These are phyloP conservation scores for Penicillium sp. DNA, from an alignment of 2,329 filamentous ascomycete genomes.

Conservation along the genomic window DNA sequence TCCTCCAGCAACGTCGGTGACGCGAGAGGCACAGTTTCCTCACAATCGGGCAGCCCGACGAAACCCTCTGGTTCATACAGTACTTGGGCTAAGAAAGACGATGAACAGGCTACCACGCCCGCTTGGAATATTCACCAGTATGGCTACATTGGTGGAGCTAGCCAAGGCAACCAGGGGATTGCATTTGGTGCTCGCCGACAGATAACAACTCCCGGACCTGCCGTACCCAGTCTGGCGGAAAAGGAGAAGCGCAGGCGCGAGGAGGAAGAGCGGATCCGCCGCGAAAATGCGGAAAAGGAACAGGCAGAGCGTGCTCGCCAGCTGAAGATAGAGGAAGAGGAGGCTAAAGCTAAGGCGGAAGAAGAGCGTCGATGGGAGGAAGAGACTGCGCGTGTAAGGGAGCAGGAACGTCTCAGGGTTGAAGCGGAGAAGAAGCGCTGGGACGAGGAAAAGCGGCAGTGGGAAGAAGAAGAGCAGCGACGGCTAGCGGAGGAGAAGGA, in stretches of 20 bases:
- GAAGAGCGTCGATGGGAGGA: conserved; percentile 49
- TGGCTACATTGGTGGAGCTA: conserved; percentile 95
- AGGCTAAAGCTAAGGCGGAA: conserved; percentile 43
- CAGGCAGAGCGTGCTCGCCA: conserved; percentile 50
- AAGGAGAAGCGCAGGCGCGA: conserved; percentile 69
- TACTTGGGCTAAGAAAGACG: conserved; percentile 83
- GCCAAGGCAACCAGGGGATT: conserved; percentile 90
- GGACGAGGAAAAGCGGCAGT: conserved; percentile 59
- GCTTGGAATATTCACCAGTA: conserved; percentile 99
- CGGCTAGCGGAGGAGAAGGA: conserved; percentile 69
- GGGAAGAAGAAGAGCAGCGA: conserved; percentile 72
- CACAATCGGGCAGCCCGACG: conserved; percentile 56
- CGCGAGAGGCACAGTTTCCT: conserved; percentile 39
- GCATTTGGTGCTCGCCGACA: conserved; percentile 87
- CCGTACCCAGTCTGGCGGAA: conserved; percentile 75
- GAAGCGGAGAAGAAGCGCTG: conserved; percentile 48
- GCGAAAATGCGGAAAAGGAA: conserved; percentile 44
- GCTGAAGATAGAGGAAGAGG: conserved; percentile 50
- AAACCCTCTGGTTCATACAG: conserved; percentile 63
- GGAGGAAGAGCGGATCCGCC: conserved; percentile 52
- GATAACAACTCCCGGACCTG: conserved; percentile 77
- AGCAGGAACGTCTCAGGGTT: conserved; percentile 47
- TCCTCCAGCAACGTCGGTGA: conserved; percentile 56
- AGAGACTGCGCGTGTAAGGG: conserved; percentile 46
- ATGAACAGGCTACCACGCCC: conserved; percentile 75